Evolutionary conservation across 306 rosid species (phyloP), one percentile per base, ranked within the genome.

Genomic region (Malus fusca): DNA sequence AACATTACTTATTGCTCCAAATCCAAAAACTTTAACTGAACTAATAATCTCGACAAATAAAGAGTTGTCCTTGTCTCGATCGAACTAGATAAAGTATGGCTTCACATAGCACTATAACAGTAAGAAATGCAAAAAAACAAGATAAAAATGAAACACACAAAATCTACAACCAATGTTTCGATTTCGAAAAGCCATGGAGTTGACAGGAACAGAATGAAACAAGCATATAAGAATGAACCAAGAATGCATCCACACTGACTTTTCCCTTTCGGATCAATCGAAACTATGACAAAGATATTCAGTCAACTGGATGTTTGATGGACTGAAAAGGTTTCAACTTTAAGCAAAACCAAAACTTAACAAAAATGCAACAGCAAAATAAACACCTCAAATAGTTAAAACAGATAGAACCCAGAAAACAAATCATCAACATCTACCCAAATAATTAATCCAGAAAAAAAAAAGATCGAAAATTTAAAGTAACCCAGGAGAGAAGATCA

Each of bases 401-500:
- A 44, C 13, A 43, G 33, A 11, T 22, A 22, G 30, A 67, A 42
- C 31, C 22, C 12, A 6, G 15, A 11, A 40, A 40, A 22, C 2
- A 55, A 65, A 37, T 15, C 13, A 64, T 30, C 68, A 72, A 31
- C 31, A 31, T 31, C 1, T 43, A 40, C 8, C 66, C 22, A 11
- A 37, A 42, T 5, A 44, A 30, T 42, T 5, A 11, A 10, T 61
- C 35, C 55, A 6, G 18, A 4, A 44, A 59, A 9, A 11, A 55
- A 58, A 75, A 69, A 35, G 74, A 1, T 63, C 31, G 55, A 65
- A 37, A 40, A 28, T 23, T 25, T 42, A 79, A 48, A 4, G 15
- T 10, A 17, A 78, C 60, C 81, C 82, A 76, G 77, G 66, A 78
- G 74, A 37, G 65, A 76, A 84, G 74, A 84, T 64, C 63, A 88